phyloP scores from a whole-genome alignment of 139 green algal species.

The Coelastrella sp. region DNA sequence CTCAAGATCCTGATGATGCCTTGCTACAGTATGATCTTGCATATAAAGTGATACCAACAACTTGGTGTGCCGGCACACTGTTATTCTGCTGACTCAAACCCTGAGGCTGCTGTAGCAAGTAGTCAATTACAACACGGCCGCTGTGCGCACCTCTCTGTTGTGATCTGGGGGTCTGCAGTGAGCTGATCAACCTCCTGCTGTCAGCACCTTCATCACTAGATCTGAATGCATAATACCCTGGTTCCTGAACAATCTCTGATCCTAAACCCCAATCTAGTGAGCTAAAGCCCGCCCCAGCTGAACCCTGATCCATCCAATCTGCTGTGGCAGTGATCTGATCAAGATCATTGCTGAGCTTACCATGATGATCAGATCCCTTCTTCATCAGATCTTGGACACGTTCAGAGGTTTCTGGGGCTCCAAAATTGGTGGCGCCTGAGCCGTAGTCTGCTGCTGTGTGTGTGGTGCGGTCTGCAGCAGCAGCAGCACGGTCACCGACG shows the following conservation, averaged over 20 bases:
- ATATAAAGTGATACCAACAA: no score
- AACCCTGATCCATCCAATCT: conserved; percentile 4
- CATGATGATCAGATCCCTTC: not conserved
- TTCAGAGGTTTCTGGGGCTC: not conserved
- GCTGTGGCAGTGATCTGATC: not conserved
- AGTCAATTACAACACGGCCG: not conserved
- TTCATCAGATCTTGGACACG: not conserved
- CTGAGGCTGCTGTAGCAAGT: not conserved
- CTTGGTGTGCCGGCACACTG: no score
- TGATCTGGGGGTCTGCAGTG: not conserved
- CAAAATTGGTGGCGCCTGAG: no score
- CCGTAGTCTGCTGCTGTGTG: conserved; percentile 17
- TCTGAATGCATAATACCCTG: not conserved
- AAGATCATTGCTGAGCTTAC: not conserved
- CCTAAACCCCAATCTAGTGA: not conserved
- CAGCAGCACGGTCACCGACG: not conserved
- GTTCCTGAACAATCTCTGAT: not conserved
- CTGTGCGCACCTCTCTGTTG: not conserved
- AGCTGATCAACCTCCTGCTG: not conserved
- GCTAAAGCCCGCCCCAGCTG: not conserved
- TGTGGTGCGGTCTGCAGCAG: not conserved
- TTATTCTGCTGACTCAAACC: no score
- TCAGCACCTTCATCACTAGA: not conserved
- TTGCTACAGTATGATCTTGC: no score
- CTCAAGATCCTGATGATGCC: no score